Percentiles rank a stretch among this genome's conserved stretches.
These are phyloP conservation scores for Fibroporia radiculosa DNA, from an alignment of 768 basidiomycete species.

Conservation along the genomic window DNA sequence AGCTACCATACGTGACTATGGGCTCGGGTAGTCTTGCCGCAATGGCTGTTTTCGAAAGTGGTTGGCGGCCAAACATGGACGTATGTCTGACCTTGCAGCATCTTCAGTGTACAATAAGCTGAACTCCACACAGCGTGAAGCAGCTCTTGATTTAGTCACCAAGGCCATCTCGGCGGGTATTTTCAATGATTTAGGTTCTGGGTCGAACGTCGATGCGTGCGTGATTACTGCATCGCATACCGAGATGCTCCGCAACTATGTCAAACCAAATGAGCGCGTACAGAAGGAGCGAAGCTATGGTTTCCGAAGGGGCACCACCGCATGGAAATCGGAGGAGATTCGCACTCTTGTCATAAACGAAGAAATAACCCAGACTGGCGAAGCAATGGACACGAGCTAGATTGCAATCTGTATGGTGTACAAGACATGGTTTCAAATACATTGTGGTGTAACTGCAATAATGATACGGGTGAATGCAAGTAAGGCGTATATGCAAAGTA, in stretches of 20 bases:
- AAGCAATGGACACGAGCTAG: conserved; percentile 81
- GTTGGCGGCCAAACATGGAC: conserved; percentile 77
- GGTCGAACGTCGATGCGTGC: conserved; percentile 97
- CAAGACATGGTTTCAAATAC: neutral
- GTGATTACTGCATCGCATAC: conserved; percentile 83
- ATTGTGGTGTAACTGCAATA: no score
- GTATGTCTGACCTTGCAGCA: conserved; percentile 32
- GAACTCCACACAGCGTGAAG: conserved; percentile 50
- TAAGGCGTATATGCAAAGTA: no score
- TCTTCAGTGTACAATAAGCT: neutral
- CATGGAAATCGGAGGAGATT: conserved; percentile 77
- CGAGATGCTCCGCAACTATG: conserved; percentile 91
- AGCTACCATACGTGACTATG: conserved; percentile 98
- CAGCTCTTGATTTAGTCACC: conserved; percentile 77
- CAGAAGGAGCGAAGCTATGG: conserved; percentile 60
- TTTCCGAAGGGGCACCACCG: conserved; percentile 85
- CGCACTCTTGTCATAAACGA: conserved; percentile 67
- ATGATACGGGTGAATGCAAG: no score
- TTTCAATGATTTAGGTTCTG: conserved; percentile 98
- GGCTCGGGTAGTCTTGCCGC: conserved; percentile 94
- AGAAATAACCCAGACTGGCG: conserved; percentile 40
- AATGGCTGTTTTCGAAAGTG: conserved; percentile 94
- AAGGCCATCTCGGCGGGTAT: conserved; percentile 91
- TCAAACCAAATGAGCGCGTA: conserved; percentile 83
- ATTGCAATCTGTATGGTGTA: neutral